phyloP scores from a whole-genome alignment of 495 filamentous ascomycete species.

The Trichoderma orchidacearum region DNA sequence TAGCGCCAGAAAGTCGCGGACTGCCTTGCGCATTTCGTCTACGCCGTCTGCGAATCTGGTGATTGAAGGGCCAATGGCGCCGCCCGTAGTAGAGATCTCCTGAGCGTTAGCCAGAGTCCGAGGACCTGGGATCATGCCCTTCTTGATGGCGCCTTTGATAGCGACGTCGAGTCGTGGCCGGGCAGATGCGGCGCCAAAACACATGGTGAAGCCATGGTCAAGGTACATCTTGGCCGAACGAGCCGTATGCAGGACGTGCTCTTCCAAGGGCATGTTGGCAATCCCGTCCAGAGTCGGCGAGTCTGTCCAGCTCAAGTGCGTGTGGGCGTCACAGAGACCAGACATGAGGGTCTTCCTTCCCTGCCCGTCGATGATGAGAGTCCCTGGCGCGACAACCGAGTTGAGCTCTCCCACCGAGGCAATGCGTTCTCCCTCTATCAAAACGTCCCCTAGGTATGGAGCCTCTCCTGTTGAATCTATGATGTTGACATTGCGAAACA shows the following conservation, averaged over 20 bases:
- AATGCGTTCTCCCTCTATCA: constrained; percentile 29
- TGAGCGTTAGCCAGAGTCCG: constrained; percentile 33
- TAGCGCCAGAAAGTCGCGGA: constrained; percentile 26
- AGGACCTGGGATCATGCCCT: constrained; percentile 38
- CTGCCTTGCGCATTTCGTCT: constrained; percentile 30
- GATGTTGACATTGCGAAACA: constrained; percentile 35
- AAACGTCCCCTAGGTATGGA: constrained; percentile 34
- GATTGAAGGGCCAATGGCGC: constrained; percentile 31
- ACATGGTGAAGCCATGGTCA: constrained; percentile 35
- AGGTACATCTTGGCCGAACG: constrained; percentile 28
- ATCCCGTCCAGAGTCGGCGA: neutral
- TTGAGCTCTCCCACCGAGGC: constrained; percentile 17
- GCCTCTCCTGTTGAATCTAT: constrained; percentile 31
- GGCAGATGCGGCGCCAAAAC: constrained; percentile 37
- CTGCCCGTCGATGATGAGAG: constrained; percentile 16
- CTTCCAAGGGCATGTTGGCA: constrained; percentile 29
- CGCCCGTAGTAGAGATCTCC: constrained; percentile 32
- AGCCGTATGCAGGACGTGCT: constrained; percentile 33
- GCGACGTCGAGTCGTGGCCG: constrained; percentile 34
- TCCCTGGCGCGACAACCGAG: neutral
- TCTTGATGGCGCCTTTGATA: constrained; percentile 41
- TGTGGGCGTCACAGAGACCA: constrained; percentile 35
- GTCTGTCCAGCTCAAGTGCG: constrained; percentile 30
- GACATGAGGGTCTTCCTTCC: constrained; percentile 31
- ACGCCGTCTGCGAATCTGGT: constrained; percentile 33